phyloP scores from a whole-genome alignment of 345 rosid genomes.

The Firmiana major region DNA sequence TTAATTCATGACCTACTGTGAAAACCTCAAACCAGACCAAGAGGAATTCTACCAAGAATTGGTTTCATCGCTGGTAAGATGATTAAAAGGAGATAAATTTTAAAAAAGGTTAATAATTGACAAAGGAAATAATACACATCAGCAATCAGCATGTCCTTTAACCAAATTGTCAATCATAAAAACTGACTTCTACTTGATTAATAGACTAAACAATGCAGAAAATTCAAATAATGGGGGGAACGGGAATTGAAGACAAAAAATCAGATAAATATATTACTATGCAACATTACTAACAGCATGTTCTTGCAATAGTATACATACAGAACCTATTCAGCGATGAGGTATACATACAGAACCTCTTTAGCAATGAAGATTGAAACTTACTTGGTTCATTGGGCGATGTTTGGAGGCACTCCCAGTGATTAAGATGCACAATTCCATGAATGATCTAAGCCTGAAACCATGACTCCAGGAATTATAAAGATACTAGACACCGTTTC shows the following conservation, averaged over 20 bases:
- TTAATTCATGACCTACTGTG: neutral
- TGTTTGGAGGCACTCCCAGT: slow-evolving; percentile 68
- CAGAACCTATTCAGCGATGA: slow-evolving; percentile 4
- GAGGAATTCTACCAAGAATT: neutral
- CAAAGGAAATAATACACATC: neutral
- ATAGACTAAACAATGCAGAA: neutral
- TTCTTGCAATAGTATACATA: neutral
- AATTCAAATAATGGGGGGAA: neutral
- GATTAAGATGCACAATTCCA: slow-evolving; percentile 88
- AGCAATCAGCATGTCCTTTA: neutral
- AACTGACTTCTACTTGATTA: neutral
- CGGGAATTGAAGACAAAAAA: neutral
- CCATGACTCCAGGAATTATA: slow-evolving; percentile 1
- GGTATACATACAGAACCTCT: neutral
- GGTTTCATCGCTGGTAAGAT: neutral
- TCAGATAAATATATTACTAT: neutral
- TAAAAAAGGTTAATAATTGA: neutral
- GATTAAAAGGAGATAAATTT: neutral
- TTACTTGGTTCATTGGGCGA: slow-evolving; percentile 37
- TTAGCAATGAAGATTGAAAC: slow-evolving; percentile 13
- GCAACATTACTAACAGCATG: neutral
- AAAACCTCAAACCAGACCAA: neutral
- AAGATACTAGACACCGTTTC: neutral
- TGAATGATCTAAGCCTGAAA: slow-evolving; percentile 75
- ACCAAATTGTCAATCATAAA: neutral